Conservation (phyloP, 805 yeast species). For the Ogataea nitratoaversa region DNA sequence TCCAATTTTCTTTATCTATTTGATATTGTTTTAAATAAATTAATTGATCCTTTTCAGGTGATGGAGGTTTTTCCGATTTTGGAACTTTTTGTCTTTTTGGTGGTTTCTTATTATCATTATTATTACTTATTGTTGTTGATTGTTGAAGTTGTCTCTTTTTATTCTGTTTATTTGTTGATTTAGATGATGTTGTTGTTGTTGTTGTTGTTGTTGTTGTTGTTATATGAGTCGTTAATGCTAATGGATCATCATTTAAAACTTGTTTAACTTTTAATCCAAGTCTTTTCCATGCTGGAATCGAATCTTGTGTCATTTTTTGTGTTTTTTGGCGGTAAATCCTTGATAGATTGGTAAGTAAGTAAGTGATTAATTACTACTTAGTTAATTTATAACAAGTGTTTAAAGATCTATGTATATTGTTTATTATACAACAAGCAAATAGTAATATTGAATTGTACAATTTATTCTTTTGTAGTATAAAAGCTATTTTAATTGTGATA, state of each 20-base stretch:
- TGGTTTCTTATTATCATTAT: conserved; percentile 48
- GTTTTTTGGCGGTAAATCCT: too few relatives aligned
- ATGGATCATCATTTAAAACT: conserved; percentile 41
- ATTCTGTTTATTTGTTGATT: conserved; percentile 38
- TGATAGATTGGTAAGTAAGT: too few relatives aligned
- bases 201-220: conserved; percentile 39
- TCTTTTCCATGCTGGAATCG: conserved; percentile 83
- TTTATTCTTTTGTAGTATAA: too few relatives aligned
- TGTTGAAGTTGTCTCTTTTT: conserved; percentile 29
- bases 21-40: conserved; percentile 56
- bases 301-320: background rate
- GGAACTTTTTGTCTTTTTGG: conserved; percentile 71
- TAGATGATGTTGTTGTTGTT: too few relatives aligned
- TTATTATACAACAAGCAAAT: too few relatives aligned
- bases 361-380: too few relatives aligned
- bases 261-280: conserved; percentile 63
- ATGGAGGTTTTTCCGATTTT: conserved; percentile 60
- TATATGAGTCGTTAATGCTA: conserved; percentile 39
- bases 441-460: too few relatives aligned
- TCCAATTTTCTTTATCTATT: conserved; percentile 62
- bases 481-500: too few relatives aligned
- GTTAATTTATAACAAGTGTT: too few relatives aligned
- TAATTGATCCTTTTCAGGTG: conserved; percentile 75
- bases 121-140: conserved; percentile 14
- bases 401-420: too few relatives aligned